phyloP scores from a whole-genome alignment of 106 monocot species.

The Ottelia alismoides region DNA sequence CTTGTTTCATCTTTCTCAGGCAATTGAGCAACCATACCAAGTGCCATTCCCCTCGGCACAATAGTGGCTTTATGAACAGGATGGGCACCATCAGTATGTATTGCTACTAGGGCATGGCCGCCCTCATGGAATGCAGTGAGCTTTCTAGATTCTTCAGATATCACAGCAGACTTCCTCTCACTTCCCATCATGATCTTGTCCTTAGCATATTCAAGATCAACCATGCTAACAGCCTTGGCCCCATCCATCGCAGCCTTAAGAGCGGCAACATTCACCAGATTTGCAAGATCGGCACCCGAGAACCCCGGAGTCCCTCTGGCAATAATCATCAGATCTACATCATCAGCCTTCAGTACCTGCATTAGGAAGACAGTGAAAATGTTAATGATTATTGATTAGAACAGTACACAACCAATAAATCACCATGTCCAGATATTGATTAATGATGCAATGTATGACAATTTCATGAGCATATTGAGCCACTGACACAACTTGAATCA shows the following conservation, averaged over 20 bases:
- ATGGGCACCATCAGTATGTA: conserved; percentile 82
- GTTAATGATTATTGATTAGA: no score
- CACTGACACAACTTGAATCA: no score
- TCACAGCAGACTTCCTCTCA: conserved; percentile 92
- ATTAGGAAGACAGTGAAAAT: no score
- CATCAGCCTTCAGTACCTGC: conserved; percentile 79
- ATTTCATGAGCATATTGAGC: no score
- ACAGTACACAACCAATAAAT: no score
- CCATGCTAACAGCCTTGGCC: conserved; percentile 83
- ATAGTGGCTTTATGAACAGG: conserved; percentile 95
- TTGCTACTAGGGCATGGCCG: conserved; percentile 95
- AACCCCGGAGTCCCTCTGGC: conserved; percentile 95
- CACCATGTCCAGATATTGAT: no score
- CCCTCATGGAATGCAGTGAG: conserved; percentile 95
- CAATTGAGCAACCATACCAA: conserved; percentile 91
- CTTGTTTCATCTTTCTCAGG: conserved; percentile 93
- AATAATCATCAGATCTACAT: conserved; percentile 85
- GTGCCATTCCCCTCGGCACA: conserved; percentile 84
- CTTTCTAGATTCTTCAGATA: conserved; percentile 71
- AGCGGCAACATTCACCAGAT: conserved; percentile 86
- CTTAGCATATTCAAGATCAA: conserved; percentile 88
- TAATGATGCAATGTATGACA: no score
- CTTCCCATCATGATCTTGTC: conserved; percentile 99
- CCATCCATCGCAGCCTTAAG: conserved; percentile 99
- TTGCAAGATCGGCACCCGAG: conserved; percentile 97